Evolutionary conservation across 371 early-diverging fungal species (phyloP), one percentile per base, ranked within the genome.

Genomic region (Spraguea lophii): DNA sequence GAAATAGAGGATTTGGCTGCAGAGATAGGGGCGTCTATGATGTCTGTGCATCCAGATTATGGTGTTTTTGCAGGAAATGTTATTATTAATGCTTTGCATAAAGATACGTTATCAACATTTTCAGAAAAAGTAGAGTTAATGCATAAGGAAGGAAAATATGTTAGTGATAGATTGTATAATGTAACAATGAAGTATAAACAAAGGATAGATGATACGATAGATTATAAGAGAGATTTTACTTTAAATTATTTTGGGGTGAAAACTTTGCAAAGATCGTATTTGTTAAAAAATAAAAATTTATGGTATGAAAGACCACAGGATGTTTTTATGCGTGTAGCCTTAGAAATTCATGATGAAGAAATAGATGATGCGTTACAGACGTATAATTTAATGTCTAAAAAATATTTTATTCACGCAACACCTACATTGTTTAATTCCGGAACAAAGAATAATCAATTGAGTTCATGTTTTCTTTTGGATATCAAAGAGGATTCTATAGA

Each of bases 211-310:
- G 76, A 79, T 10, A 82, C 84, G 52, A 83, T 97, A 52, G 80
- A 84, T 59, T 83, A 87, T 65, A 81, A 85, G 43, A 81, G 92
- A 61, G 98, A 97, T 67, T 91, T 79, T 67, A 78, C 78, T 54
- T 88, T 89, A 74, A 85, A 82, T 71, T 97, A 80, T 74, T 97
- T 95, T 77, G 94, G 93, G 7, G 85, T 93, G 76, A 90, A 90
- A 73, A 93, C 94, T 0, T 77, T 97, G 16, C 85, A 88, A 67
- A 82, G 88, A 22, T 83, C 85, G 22, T 97, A 95, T 65, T 74
- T 97, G 36, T 71, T 95, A 50, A 54, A 41, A 39, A 76, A 80
- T 54, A 78, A 88, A 63, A 76, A 82, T 51, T 78, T 80, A 56
- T 71, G 78, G 27, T 85, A 84, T 1, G 95, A 97, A 68, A 77